Conservation (phyloP, 495 filamentous ascomycete species). For the Lophiotrema nucula region DNA sequence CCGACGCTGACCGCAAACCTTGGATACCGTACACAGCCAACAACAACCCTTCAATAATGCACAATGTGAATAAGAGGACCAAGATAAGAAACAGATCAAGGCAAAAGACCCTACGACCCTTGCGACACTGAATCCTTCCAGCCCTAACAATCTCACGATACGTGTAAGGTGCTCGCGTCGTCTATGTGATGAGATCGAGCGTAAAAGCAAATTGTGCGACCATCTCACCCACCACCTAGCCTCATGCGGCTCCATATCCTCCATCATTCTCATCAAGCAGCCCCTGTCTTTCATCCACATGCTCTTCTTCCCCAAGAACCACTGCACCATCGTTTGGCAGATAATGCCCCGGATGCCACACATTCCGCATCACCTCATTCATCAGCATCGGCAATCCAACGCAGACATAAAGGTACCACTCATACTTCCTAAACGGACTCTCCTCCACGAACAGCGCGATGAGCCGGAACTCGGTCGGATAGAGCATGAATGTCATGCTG, state of each 20-base stretch:
- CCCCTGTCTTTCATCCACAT: slow-evolving; percentile 56
- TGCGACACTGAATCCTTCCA: too few relatives aligned
- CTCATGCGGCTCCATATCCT: neutral
- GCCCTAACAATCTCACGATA: too few relatives aligned
- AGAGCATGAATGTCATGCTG: slow-evolving; percentile 59
- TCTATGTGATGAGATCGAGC: too few relatives aligned
- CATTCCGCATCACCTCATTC: slow-evolving; percentile 53
- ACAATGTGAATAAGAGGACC: too few relatives aligned
- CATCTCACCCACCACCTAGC: neutral
- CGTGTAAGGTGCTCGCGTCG: too few relatives aligned
- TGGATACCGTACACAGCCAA: too few relatives aligned
- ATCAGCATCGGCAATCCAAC: slow-evolving; percentile 63
- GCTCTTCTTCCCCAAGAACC: slow-evolving; percentile 63
- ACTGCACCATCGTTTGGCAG: slow-evolving; percentile 64
- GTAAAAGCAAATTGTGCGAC: too few relatives aligned
- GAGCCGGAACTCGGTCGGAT: slow-evolving; percentile 65
- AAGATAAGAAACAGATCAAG: too few relatives aligned
- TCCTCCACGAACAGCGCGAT: slow-evolving; percentile 56
- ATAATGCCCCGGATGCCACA: slow-evolving; percentile 60
- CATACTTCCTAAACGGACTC: slow-evolving; percentile 60
- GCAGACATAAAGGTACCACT: slow-evolving; percentile 75
- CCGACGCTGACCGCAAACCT: too few relatives aligned
- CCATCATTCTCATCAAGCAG: neutral
- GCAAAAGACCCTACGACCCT: too few relatives aligned
- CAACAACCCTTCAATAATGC: too few relatives aligned